Percentiles rank a stretch among this genome's conserved stretches.
These are phyloP conservation scores for Papiliotrema fonsecae DNA, from an alignment of 1,284 basidiomycete species.

Conservation along the genomic window DNA sequence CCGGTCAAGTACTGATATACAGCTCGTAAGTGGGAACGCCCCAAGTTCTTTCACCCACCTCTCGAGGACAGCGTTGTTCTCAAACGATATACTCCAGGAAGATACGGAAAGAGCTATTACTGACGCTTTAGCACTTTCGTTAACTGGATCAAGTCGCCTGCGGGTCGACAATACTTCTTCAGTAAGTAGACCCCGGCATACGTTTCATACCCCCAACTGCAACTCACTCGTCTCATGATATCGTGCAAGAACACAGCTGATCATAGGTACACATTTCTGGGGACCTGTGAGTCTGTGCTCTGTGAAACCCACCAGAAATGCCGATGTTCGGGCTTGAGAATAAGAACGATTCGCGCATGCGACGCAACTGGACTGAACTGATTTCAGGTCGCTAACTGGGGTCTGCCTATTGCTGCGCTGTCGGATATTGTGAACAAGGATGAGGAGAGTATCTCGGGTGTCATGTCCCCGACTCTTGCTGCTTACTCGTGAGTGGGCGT, in stretches of 20 bases:
- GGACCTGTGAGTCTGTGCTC: constrained; percentile 65
- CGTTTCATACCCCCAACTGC: neutral
- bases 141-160: constrained; percentile 80
- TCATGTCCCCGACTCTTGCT: constrained; percentile 86
- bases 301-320: neutral
- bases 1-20: neutral
- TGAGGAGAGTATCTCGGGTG: constrained; percentile 87
- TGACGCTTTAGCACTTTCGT: constrained; percentile 53
- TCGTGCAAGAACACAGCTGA: neutral
- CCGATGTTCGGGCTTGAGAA: neutral
- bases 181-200: constrained; percentile 56
- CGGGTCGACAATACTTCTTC: constrained; percentile 86
- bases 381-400: constrained; percentile 87
- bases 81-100: no score
- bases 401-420: constrained; percentile 84
- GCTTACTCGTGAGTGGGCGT: constrained; percentile 76
- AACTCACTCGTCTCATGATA: neutral
- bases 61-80: neutral
- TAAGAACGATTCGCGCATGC: neutral
- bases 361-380: neutral
- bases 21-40: neutral
- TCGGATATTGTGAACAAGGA: constrained; percentile 77
- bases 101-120: no score
- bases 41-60: neutral
- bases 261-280: constrained; percentile 88